Base-by-base conservation (phyloP, 2,329 filamentous ascomycete genomes). In the Fusarium virguliforme region DNA sequence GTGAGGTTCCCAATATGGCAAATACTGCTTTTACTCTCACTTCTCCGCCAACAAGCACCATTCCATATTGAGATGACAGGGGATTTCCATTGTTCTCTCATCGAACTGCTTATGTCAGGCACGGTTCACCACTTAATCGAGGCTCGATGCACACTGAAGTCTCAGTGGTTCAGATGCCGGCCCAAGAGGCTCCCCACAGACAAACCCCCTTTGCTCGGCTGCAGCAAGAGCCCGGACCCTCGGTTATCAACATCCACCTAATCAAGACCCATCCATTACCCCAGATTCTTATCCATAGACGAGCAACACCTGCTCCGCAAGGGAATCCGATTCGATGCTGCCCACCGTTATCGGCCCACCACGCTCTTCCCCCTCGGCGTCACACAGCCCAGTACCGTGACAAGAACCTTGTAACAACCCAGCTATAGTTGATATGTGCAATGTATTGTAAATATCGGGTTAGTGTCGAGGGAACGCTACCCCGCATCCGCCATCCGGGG, bases 371-470 rank as follows among this genome's bases (percentile, higher is more conserved):
- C n/a, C 48, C n/a, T 34, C 48, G 28, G 32, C 48, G 48, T 5
- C 48, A 15, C 48, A 12, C 18, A n/a, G 13, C 4, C 24, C 24
- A 28, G 13, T 48, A 28, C 43, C 43, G 5, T 48, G 43, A 28
- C 43, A n/a, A 24, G 22, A 3, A 53, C 12, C 48, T 28, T 15
- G n/a, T 9, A 35, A 3, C 48, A 8, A 24, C 28, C 48, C 28
- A 28, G 48, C 34, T 24, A n/a, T 8, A 35, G 12, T 51, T 3
- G 4, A 24, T 4, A 4, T 22, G 28, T 53, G 48, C 48, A 53
- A 53, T 53, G 28, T 53, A 54, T 35, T 54, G 50, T 24, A 37
- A n/a, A 54, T 35, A 28, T 54, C 30, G 32, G 50, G 50, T 37
- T 54, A 54, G 30, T 35, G 4, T 35, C 12, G 9, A 15, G 4